Evolutionary conservation across 345 rosid species (phyloP).

Genomic region (Lenwebbia sp.): DNA sequence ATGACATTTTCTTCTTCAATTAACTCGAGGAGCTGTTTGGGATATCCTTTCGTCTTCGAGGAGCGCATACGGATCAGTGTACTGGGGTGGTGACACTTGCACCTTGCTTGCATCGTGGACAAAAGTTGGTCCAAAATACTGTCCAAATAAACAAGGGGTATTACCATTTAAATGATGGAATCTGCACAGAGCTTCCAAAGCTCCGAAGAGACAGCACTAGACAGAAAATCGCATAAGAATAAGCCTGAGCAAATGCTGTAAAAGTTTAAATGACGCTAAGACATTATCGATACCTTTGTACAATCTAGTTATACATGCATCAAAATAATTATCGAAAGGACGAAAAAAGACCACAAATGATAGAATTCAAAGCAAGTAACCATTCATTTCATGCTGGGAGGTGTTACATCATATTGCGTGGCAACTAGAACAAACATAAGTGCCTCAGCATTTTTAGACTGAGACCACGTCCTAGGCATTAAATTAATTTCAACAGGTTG

Average conservation of each 20-base stretch:
- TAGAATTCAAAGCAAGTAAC: not conserved
- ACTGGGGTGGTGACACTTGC: slow-evolving; percentile 38
- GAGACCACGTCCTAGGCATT: not conserved
- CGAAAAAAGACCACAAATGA: not conserved
- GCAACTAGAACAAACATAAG: not conserved
- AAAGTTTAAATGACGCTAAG: not conserved
- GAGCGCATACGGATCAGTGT: slow-evolving; percentile 59
- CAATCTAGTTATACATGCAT: not conserved
- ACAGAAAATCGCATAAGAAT: not conserved
- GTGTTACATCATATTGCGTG: not conserved
- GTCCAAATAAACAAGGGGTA: slow-evolving; percentile 2
- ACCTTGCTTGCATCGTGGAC: slow-evolving; percentile 49
- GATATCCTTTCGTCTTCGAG: slow-evolving; percentile 82
- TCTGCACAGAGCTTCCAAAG: not conserved
- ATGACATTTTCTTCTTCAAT: slow-evolving; percentile 6
- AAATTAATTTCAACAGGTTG: not conserved
- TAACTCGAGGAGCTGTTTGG: slow-evolving; percentile 39
- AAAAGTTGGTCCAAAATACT: slow-evolving; percentile 74
- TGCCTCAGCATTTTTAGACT: not conserved
- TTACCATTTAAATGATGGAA: not conserved
- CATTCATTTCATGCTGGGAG: not conserved
- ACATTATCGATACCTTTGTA: not conserved
- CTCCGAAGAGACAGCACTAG: not conserved
- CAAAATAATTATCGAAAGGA: not conserved
- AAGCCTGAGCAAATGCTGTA: not conserved